phyloP scores from a whole-genome alignment of 2,329 filamentous ascomycete genomes.

The Didymella pomorum region DNA sequence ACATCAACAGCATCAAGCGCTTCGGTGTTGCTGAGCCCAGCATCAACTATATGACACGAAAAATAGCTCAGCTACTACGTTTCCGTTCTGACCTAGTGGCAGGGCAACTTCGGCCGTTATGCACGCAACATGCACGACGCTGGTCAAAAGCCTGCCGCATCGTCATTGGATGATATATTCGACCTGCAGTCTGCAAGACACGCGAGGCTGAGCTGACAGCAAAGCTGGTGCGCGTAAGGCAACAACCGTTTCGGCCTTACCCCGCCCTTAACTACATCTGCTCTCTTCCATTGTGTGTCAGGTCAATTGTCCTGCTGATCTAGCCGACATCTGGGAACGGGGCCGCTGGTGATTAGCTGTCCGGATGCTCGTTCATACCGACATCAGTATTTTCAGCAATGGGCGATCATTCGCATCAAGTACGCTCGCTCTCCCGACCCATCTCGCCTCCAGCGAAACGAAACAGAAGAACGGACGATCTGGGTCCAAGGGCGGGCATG shows the following conservation, averaged over 20 bases:
- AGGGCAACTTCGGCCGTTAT: background rate
- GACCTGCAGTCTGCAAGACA: background rate
- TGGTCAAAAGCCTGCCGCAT: background rate
- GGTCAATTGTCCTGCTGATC: no score
- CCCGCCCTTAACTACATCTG: background rate
- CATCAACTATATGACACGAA: background rate
- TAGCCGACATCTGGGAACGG: no score
- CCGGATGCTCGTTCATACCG: no score
- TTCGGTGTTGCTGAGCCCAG: background rate
- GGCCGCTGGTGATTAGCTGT: no score
- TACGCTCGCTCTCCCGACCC: background rate
- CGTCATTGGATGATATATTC: background rate
- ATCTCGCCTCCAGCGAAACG: background rate
- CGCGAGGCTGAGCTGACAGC: background rate
- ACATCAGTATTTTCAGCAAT: background rate
- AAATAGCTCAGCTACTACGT: no score
- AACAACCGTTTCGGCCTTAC: background rate
- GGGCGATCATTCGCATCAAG: background rate
- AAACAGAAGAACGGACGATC: background rate
- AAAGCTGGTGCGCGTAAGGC: background rate
- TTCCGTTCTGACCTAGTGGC: no score
- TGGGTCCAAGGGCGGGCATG: background rate
- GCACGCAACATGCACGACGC: background rate
- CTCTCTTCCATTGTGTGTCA: no score
- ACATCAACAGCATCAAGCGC: background rate